These are phyloP conservation scores for Leishmania turanica DNA, from an alignment of 208 protist genomes.

Conservation along the genomic window DNA sequence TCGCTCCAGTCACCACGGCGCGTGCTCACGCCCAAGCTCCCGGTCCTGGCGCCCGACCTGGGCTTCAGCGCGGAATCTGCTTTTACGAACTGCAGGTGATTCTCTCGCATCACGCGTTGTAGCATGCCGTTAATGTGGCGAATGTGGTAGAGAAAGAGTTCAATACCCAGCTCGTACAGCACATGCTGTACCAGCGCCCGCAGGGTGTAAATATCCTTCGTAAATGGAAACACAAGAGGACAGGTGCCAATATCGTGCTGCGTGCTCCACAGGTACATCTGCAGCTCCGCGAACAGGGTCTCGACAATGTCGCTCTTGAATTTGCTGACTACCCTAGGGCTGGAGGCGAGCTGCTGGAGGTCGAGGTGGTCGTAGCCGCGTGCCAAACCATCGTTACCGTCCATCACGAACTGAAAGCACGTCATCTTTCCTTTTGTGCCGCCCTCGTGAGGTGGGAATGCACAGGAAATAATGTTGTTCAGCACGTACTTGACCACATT, in stretches of 20 bases:
- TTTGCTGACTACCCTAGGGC: conserved; percentile 85
- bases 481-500: conserved; percentile 90
- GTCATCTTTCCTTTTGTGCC: conserved; percentile 71
- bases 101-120: conserved; percentile 71
- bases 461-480: conserved; percentile 64
- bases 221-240: conserved; percentile 59
- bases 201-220: conserved; percentile 58
- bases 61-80: conserved; percentile 40
- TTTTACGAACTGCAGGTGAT: conserved; percentile 74
- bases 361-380: conserved; percentile 85
- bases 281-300: conserved; percentile 88
- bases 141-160: conserved; percentile 85
- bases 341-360: conserved; percentile 72
- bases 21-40: no score
- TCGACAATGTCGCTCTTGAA: conserved; percentile 93
- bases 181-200: conserved; percentile 77
- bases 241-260: conserved; percentile 58
- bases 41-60: background rate
- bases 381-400: conserved; percentile 88
- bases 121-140: conserved; percentile 60
- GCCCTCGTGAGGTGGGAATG: conserved; percentile 73
- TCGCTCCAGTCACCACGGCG: background rate
- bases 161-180: conserved; percentile 83
- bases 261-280: conserved; percentile 82
- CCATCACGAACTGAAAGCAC: conserved; percentile 85